Conservation (phyloP, 169 alveolate species). For the Cryptosporidium viatorum region DNA sequence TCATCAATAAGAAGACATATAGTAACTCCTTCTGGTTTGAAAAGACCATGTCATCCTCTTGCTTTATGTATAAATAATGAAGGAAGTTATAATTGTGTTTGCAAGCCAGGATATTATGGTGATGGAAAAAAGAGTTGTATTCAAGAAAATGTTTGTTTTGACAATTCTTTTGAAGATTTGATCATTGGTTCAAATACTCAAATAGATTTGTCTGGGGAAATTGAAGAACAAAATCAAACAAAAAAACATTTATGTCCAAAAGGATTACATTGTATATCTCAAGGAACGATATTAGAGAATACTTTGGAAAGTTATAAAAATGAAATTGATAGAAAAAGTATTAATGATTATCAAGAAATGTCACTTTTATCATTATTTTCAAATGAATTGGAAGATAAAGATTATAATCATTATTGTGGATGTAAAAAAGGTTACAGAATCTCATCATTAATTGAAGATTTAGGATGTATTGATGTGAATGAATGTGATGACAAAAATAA, state of each 20-base stretch:
- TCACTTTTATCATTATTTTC: neutral
- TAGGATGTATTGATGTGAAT: conserved; percentile 30
- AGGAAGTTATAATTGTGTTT: conserved; percentile 79
- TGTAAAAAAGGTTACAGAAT: conserved; percentile 47
- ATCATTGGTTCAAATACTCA: neutral
- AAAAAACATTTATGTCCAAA: neutral
- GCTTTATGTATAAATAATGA: conserved; percentile 79
- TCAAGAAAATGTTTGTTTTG: conserved; percentile 40
- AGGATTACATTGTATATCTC: conserved; percentile 49
- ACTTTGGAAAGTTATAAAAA: neutral
- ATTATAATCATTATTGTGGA: conserved; percentile 26
- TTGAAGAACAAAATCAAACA: neutral
- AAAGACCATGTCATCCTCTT: conserved; percentile 77
- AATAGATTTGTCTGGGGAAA: neutral
- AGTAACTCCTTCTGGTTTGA: conserved; percentile 57
- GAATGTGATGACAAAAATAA: conserved; percentile 21
- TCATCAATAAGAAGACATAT: conserved; percentile 55
- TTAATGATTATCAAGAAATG: neutral
- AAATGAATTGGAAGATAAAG: neutral
- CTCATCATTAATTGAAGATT: neutral
- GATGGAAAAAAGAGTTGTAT: conserved; percentile 73
- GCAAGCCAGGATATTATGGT: conserved; percentile 80
- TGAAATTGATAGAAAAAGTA: neutral
- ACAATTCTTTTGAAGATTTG: neutral
- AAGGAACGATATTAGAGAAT: neutral